Evolutionary conservation across 768 basidiomycete species (phyloP), one percentile per base, ranked within the genome.

Genomic region (Kwoniella europaea): DNA sequence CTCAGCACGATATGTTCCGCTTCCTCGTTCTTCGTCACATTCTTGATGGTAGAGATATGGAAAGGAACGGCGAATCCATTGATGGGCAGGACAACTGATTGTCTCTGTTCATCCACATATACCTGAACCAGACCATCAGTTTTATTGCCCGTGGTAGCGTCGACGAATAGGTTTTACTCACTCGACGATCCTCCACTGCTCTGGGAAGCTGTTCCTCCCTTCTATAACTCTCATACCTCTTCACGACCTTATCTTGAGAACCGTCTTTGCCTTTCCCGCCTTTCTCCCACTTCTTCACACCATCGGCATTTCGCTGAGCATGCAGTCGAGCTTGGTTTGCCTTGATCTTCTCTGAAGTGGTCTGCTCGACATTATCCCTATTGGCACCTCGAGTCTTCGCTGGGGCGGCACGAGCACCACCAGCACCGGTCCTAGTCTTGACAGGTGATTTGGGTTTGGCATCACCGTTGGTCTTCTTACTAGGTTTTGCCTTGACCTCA

Each of bases 21-120:
- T 84, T 98, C 97, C 73, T 99, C 96, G 73, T 89, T 97, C 86
- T 98, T 98, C 86, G 92, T 94, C 41, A 91, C 92, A 81, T 96
- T 98, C 85, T 99, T 98, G 74, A 99, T 93, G 1, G 94, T 94
- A 80, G 96, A 96, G 85, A 98, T 95, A 81, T 99, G 97, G 87
- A 96, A 98, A 0, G 96, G 94, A 0, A 96, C 94, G 0, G 94
- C 93, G 77, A 91, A 98, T 3, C 97, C 97, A 77, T 98, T 89
- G 73, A 98, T 90, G 16, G 97, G 97, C 3, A 98, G 84, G 57
- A 98, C 88, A 63, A 98, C 90, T 0, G 94, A 93, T 71, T 92
- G 90, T 16, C 91, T 88, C 81, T 94, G 93, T 76, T 92, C 90
- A 81, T 99, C 97, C 29, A 98, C 92, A 72, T 87, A 89, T 66